Base-by-base conservation (phyloP, 1,284 basidiomycete species). In the Ceratobasidium sp. region DNA sequence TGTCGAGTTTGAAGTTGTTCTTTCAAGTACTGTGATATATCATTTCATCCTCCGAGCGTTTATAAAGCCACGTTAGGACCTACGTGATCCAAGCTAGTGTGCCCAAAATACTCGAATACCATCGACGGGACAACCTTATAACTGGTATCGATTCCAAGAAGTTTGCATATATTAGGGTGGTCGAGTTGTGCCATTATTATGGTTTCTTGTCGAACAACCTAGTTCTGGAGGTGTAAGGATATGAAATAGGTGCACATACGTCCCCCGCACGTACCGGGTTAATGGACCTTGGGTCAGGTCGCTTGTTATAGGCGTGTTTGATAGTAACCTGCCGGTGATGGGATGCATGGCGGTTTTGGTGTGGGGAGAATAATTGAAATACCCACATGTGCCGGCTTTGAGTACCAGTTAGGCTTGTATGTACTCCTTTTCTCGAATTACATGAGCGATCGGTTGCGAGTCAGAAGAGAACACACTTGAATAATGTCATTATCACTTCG, bases 141-240 rank as follows among this genome's bases (percentile, higher is more conserved):
- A 33, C 71, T 74, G 3, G 60, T 35, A 38, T 74, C 71, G 20
- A 74, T 74, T 33, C 71, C 71, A 33, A 74, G 48, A 7, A 74
- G 35, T 44, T 41, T 74, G 60, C 27, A 38, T 3, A 74, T 55
- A 33, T 54, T 64, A 6, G 71, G 71, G 41, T 74, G 71, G 35
- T 65, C 50, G 10, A 74, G 57, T 16, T 74, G 71, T 10, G 59
- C 60, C 20, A 20, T 54, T 18, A 74, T 54, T 1, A 35, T 33
- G 23, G 65, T 23, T 48, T 74, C 71, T n/a, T 74, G 59, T 23
- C 60, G 71, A 12, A 74, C 33, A 35, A 46, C 55, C 71, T 74
- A 41, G 38, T 38, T 3, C 8, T 46, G 4, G 33, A 20, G 8
- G 4, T 33, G 30, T 38, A n/a, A n/a, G n/a, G n/a, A n/a, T n/a